These are phyloP conservation scores for Arachnopeziza araneosa DNA, from an alignment of 2,329 filamentous ascomycete species.

Conservation along the genomic window DNA sequence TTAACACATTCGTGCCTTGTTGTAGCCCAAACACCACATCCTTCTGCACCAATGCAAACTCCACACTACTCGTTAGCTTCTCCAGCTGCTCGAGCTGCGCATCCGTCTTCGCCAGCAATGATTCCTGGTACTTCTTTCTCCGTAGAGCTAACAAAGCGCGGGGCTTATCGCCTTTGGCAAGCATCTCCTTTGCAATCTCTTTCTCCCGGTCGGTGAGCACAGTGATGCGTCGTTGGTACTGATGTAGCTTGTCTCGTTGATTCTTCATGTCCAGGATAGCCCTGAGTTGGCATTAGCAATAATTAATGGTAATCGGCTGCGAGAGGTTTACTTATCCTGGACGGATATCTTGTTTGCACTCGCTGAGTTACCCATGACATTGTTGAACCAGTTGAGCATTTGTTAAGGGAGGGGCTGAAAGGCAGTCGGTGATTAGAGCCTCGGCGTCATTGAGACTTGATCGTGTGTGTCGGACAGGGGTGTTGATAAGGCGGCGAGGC, in stretches of 20 bases:
- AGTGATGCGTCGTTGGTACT: conserved; percentile 88
- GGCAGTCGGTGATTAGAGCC: conserved; percentile 4
- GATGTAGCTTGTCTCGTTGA: conserved; percentile 93
- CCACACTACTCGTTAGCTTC: conserved; percentile 79
- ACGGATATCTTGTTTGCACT: conserved; percentile 63
- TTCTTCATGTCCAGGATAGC: conserved; percentile 97
- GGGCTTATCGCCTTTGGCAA: conserved; percentile 72
- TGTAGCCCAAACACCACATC: conserved; percentile 90
- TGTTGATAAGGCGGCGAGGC: background rate
- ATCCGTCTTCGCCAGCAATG: conserved; percentile 82
- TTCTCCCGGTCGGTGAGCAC: conserved; percentile 84
- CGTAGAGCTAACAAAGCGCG: conserved; percentile 83
- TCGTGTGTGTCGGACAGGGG: conserved; percentile 8
- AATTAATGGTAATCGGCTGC: background rate
- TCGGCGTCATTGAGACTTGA: conserved; percentile 8
- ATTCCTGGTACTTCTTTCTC: conserved; percentile 95
- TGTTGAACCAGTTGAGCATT: background rate
- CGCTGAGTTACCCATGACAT: conserved; percentile 56
- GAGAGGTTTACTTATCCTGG: conserved; percentile 71
- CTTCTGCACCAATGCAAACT: conserved; percentile 95
- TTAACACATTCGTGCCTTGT: conserved; percentile 83
- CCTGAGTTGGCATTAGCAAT: conserved; percentile 41
- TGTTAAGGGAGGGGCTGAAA: background rate
- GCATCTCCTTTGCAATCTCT: conserved; percentile 75
- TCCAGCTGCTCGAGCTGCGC: conserved; percentile 91